Base-by-base conservation (phyloP, 2,329 filamentous ascomycete species). In the Exophiala viscosa region DNA sequence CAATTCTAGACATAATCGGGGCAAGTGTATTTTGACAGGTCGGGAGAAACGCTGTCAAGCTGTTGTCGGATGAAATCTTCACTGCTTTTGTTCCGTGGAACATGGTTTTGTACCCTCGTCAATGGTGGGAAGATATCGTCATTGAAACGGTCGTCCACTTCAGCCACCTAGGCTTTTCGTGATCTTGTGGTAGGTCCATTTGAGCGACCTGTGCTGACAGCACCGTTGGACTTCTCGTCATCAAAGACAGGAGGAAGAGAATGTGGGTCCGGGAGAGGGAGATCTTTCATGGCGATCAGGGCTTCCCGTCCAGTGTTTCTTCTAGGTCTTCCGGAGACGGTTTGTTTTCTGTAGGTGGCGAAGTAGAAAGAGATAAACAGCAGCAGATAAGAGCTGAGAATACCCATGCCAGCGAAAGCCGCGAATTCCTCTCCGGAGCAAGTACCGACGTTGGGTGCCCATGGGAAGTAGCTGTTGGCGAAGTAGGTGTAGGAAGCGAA, bases 401-500 rank as follows among this genome's bases (percentile, higher is more conserved):
- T 95, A 62, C 80, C 88, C 64, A 96, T 95, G 64, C 92, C 92
- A 55, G 91, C 81, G 67, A 96, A 89, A 40, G 92, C 92, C 44
- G 92, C 92, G 67, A 96, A 97, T 74, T 97, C 93, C 78, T 97
- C 92, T 66, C 92, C 92, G 36, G 92, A 90, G 71, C 92, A 99
- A 64, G 85, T 78, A 71, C 92, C 92, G 59, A 79, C 75, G 70
- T 89, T 96, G 61, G 92, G 92, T 70, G 95, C 77, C 79, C 82
- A 86, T 41, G 79, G 81, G 78, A 87, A 96, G 83, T 96, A 96
- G 64, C 86, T 87, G 65, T 86, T 91, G 63, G 87, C 85, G 80
- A 96, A 96, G 81, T 97, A 97, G 64, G 91, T 96, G 82, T 92
- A 97, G n/a, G 92, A 95, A 47, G 91, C 92, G 68, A 96, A 97